These are phyloP conservation scores for Zelopaecilomyces penicillatus DNA, from an alignment of 2,329 filamentous ascomycete species.

Conservation along the genomic window DNA sequence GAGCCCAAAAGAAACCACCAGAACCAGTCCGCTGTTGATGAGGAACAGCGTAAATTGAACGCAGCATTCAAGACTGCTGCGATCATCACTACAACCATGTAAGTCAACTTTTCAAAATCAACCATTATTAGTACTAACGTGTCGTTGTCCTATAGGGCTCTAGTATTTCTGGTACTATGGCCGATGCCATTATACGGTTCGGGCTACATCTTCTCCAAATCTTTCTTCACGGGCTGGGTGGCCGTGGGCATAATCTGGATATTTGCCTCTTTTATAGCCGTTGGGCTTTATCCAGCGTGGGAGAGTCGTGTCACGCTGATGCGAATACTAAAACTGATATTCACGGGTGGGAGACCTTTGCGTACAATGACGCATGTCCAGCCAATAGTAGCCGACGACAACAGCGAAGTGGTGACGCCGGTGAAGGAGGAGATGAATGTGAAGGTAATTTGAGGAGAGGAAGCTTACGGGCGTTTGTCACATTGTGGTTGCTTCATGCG, in stretches of 20 bases:
- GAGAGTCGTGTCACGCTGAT: conserved; percentile 59
- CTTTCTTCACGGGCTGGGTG: conserved; percentile 69
- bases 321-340: conserved; percentile 1
- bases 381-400: background rate
- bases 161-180: conserved; percentile 74
- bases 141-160: conserved; percentile 30
- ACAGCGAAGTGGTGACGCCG: conserved; percentile 3
- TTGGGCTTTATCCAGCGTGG: conserved; percentile 74
- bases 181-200: conserved; percentile 86
- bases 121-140: background rate
- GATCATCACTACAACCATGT: conserved; percentile 24
- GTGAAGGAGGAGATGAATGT: background rate
- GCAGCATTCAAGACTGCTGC: conserved; percentile 42
- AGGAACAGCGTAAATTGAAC: conserved; percentile 41
- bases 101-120: background rate
- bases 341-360: conserved; percentile 2
- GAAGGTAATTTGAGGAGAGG: too few species aligned
- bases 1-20: conserved; percentile 13
- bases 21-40: conserved; percentile 29
- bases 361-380: background rate
- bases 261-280: conserved; percentile 60
- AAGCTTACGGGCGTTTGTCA: too few species aligned
- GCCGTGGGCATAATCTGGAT: conserved; percentile 65
- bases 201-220: conserved; percentile 53
- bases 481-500: too few species aligned